phyloP scores from a whole-genome alignment of 805 yeast genomes.

The Candida ponderosae region DNA sequence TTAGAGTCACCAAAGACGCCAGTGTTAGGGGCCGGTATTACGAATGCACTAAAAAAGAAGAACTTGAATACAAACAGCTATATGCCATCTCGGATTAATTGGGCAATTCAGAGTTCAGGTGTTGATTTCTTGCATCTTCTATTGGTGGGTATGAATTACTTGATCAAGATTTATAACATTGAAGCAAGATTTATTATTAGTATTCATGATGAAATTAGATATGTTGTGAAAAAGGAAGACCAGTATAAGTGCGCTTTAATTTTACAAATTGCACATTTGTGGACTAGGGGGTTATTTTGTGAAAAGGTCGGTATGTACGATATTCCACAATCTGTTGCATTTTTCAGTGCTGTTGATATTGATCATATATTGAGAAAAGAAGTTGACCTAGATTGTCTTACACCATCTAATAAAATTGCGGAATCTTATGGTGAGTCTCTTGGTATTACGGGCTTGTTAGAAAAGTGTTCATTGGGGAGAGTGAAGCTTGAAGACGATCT shows the following conservation, averaged over 20 bases:
- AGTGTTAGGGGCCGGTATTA: slow-evolving; percentile 86
- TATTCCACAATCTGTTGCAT: slow-evolving; percentile 92
- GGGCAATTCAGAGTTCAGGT: slow-evolving; percentile 98
- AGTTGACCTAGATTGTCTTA: slow-evolving; percentile 83
- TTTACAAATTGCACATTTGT: slow-evolving; percentile 79
- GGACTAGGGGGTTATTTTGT: slow-evolving; percentile 96
- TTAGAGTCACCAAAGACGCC: slow-evolving; percentile 82
- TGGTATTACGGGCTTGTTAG: slow-evolving; percentile 47
- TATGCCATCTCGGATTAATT: slow-evolving; percentile 85
- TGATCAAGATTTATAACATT: slow-evolving; percentile 53
- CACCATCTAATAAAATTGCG: slow-evolving; percentile 72
- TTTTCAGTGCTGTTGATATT: slow-evolving; percentile 88
- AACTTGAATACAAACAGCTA: slow-evolving; percentile 62
- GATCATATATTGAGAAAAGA: slow-evolving; percentile 87
- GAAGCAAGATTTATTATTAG: slow-evolving; percentile 77
- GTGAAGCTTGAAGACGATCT: slow-evolving; percentile 11
- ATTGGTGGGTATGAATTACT: slow-evolving; percentile 80
- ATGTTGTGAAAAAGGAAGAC: slow-evolving; percentile 65
- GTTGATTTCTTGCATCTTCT: slow-evolving; percentile 90
- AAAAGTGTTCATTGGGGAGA: slow-evolving; percentile 27
- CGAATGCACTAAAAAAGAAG: slow-evolving; percentile 64
- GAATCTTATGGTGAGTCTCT: slow-evolving; percentile 76
- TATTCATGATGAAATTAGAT: slow-evolving; percentile 93
- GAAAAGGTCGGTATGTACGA: slow-evolving; percentile 86
- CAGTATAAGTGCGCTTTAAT: slow-evolving; percentile 72